phyloP scores from a whole-genome alignment of 768 basidiomycete species.

The Russula foetens region DNA sequence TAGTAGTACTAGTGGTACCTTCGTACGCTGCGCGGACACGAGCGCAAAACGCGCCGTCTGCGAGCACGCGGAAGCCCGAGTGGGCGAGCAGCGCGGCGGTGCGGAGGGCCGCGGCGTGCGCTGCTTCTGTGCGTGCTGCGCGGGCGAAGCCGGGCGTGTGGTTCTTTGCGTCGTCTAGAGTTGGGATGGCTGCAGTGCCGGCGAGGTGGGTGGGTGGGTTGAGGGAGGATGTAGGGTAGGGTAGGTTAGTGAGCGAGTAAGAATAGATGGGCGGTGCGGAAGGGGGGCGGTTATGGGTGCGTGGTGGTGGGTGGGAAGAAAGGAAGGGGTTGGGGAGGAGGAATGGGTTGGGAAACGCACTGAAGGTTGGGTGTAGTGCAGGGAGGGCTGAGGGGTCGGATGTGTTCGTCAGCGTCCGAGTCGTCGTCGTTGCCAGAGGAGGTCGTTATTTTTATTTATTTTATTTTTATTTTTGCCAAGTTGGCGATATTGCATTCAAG shows the following conservation, averaged over 20 bases:
- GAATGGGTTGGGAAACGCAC: neutral
- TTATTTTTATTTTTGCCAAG: neutral
- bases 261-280: neutral
- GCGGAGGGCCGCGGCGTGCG: constrained; percentile 14
- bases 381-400: constrained; percentile 9
- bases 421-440: no score
- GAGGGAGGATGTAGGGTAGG: no score
- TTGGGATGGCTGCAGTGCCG: constrained; percentile 5
- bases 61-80: constrained; percentile 15
- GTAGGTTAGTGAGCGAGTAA: neutral
- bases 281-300: no score
- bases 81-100: constrained; percentile 14
- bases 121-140: constrained; percentile 14
- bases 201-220: neutral
- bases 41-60: constrained; percentile 12
- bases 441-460: neutral
- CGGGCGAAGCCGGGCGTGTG: constrained; percentile 17
- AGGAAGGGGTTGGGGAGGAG: no score
- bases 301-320: no score
- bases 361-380: constrained; percentile 16
- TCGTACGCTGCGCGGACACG: constrained; percentile 15
- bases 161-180: constrained; percentile 5
- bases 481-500: no score
- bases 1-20: neutral
- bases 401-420: no score